Evolutionary conservation across 306 rosid species (phyloP), one percentile per base, ranked within the genome.

Genomic region (Castanea mollissima): DNA sequence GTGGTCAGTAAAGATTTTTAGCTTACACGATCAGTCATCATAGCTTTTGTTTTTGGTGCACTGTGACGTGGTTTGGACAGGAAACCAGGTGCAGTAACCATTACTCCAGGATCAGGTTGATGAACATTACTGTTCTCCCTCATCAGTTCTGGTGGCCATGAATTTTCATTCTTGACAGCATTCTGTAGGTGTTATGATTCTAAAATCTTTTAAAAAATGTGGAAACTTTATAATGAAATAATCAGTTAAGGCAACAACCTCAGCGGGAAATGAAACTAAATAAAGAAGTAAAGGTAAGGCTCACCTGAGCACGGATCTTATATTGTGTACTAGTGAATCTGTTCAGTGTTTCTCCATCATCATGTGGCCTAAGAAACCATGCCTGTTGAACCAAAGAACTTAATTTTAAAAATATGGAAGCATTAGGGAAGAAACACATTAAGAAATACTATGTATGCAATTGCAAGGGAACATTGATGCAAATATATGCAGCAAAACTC

Each of bases 1-100:
- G 11, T 34, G 74, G 57, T 65, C 9, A 49, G 63, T 44, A 25
- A 31, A 59, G 34, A 56, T 9, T 51, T 76, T 89, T 80, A 23
- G 79, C 98, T 90, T 85, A 91, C 98, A 25, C 92, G 96, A 76
- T 94, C 98, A 23, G 84, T 65, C 59, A 16, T 12, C 46, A 27
- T 52, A 12, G 82, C 20, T 89, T 80, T 86, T 77, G 82, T 79
- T 76, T 58, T 90, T 69, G 85, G 63, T 76, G 74, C 64, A 62
- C 81, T 69, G 68, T 69, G 27, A 78, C 31, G 82, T 67, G 82
- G 74, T 76, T 52, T 90, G 75, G 88, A 85, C 65, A 31, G 86
- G 52, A 77, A 74, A 80, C 75, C 77, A 58, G 84, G 84, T 73
- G 87, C 81, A 75, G 78, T 80, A 62, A 74, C 71, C 55, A 60